A percentile compares a stretch with the other conserved stretches of the same genome.
phyloP scores from a whole-genome alignment of 1,284 basidiomycete species.

The Anthracocystis walkeri region DNA sequence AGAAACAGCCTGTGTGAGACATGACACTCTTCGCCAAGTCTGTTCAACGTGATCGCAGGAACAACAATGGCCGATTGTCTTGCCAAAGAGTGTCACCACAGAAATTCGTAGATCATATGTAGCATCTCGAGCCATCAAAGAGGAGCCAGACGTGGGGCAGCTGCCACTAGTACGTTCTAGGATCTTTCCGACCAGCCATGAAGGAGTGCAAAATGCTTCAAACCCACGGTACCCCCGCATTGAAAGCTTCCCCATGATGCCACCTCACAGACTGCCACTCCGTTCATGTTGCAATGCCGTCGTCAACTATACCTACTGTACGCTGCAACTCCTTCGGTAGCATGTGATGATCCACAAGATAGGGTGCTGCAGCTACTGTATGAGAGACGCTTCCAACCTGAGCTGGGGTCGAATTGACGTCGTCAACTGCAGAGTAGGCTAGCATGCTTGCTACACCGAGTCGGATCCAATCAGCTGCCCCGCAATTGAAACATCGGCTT shows the following conservation, averaged over 20 bases:
- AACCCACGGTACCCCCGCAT: neutral
- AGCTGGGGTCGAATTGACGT: neutral
- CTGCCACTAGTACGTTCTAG: neutral
- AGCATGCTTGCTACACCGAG: neutral
- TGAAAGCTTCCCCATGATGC: neutral
- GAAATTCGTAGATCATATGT: neutral
- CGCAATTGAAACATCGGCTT: constrained; percentile 49
- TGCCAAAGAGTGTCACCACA: neutral
- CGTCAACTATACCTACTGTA: neutral
- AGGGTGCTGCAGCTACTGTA: constrained; percentile 1
- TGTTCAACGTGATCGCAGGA: neutral
- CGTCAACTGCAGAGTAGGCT: neutral
- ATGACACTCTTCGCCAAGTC: neutral
- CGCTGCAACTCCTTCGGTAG: neutral
- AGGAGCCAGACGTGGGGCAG: neutral
- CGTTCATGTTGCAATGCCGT: too few species aligned
- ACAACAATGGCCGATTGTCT: neutral
- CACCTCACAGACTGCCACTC: neutral
- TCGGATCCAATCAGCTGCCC: constrained; percentile 35
- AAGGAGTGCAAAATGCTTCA: neutral
- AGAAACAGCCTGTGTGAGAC: neutral
- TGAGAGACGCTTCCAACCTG: neutral
- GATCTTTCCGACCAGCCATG: neutral
- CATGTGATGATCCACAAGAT: neutral
- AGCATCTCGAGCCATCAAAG: neutral